Evolutionary conservation across 2,329 filamentous ascomycete species (phyloP).

Genomic region (Davidsoniella eucalypti): DNA sequence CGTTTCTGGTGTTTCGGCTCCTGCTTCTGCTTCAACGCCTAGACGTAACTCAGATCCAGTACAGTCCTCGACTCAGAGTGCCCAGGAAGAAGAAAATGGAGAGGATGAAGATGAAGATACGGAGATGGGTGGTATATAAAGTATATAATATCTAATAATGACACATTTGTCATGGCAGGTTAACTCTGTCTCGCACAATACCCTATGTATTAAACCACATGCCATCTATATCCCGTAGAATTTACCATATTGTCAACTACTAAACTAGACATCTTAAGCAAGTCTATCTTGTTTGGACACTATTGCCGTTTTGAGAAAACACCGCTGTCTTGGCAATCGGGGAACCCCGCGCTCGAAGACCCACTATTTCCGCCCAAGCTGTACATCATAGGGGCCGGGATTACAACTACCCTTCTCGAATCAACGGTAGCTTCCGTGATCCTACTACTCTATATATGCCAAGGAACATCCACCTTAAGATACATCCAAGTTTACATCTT

Average conservation of each 20-base stretch:
- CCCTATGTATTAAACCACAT: no score
- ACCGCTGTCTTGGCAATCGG: background rate
- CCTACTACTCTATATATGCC: background rate
- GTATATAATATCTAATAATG: slow-evolving; percentile 2
- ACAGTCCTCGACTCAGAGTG: background rate
- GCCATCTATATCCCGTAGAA: no score
- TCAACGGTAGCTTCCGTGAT: no score
- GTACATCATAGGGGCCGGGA: background rate
- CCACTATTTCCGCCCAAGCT: slow-evolving; percentile 7
- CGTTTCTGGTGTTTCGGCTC: background rate
- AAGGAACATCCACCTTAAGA: background rate
- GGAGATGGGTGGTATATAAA: slow-evolving; percentile 8
- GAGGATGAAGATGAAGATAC: background rate
- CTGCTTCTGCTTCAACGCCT: background rate
- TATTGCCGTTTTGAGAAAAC: background rate
- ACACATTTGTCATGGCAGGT: no score
- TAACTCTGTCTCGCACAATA: no score
- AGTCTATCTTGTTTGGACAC: background rate
- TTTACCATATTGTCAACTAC: no score
- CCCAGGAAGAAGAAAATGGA: background rate
- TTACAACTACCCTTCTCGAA: no score
- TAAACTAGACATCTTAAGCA: no score
- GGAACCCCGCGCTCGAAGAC: slow-evolving; percentile 10
- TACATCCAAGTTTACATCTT: background rate
- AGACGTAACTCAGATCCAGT: background rate